These are phyloP conservation scores for Podospora appendiculata DNA, from an alignment of 495 filamentous ascomycete genomes.

Conservation along the genomic window DNA sequence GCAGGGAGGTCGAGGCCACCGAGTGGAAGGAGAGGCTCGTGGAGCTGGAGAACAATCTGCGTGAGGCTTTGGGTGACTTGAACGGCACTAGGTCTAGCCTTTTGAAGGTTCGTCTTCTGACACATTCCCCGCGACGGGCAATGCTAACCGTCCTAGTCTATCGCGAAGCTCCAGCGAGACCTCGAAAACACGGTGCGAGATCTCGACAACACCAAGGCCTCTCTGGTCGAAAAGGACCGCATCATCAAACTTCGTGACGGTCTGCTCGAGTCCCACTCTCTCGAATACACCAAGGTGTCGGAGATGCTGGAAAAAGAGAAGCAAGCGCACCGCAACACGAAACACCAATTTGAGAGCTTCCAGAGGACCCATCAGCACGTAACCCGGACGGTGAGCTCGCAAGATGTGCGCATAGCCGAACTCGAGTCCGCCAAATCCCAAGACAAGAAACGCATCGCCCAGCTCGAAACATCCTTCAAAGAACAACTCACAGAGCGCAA, in stretches of 20 bases:
- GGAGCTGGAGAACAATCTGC: constrained; percentile 81
- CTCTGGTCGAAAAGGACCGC: constrained; percentile 78
- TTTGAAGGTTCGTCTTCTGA: constrained; percentile 49
- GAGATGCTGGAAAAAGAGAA: constrained; percentile 91
- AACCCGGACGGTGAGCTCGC: constrained; percentile 70
- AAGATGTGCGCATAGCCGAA: constrained; percentile 75
- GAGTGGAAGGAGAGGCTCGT: constrained; percentile 83
- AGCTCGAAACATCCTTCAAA: constrained; percentile 68
- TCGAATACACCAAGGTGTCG: constrained; percentile 76
- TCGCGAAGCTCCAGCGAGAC: constrained; percentile 80
- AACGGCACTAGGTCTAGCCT: constrained; percentile 82
- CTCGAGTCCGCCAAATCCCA: constrained; percentile 66
- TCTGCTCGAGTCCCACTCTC: constrained; percentile 79
- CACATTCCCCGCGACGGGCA: not conserved
- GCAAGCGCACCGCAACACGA: constrained; percentile 72
- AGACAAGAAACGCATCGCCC: constrained; percentile 65
- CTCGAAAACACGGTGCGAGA: constrained; percentile 76
- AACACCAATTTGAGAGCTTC: constrained; percentile 76
- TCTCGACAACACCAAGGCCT: constrained; percentile 65
- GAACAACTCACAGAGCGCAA: constrained; percentile 89
- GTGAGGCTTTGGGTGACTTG: constrained; percentile 73
- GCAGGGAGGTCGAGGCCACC: constrained; percentile 77
- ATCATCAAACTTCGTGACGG: constrained; percentile 85
- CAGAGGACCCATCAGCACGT: constrained; percentile 81
- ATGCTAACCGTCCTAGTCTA: constrained; percentile 42